Evolutionary conservation across 345 rosid genomes (phyloP).

Genomic region (Eutrema japonicum): DNA sequence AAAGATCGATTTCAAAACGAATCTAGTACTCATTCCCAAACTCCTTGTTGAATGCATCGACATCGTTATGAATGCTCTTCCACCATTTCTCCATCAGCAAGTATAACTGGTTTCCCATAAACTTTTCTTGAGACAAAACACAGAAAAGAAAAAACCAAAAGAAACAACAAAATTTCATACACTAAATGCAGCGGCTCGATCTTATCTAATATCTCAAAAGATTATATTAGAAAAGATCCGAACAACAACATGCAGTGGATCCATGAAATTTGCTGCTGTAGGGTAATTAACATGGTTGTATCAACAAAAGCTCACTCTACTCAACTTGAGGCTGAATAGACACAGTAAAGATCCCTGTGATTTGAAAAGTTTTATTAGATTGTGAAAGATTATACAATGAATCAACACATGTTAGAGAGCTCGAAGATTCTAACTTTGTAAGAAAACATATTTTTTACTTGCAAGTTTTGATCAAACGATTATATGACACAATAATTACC

Average conservation of each 20-base stretch:
- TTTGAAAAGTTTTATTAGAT: neutral
- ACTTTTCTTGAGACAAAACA: slow-evolving; percentile 53
- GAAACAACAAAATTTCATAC: no score
- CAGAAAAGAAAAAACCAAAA: neutral
- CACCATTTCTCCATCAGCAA: slow-evolving; percentile 92
- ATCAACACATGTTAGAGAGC: neutral
- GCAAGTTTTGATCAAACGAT: slow-evolving; percentile 52
- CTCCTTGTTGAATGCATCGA: slow-evolving; percentile 39
- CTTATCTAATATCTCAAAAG: no score
- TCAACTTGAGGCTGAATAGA: slow-evolving; percentile 53
- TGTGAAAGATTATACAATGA: neutral
- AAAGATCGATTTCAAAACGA: no score
- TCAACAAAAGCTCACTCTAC: slow-evolving; percentile 58
- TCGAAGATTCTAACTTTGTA: no score
- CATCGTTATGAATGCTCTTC: slow-evolving; percentile 67
- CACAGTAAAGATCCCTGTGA: slow-evolving; percentile 53
- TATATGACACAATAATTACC: no score
- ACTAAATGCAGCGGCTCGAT: no score
- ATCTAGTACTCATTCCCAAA: no score
- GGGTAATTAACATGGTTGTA: slow-evolving; percentile 76
- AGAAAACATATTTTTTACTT: slow-evolving; percentile 43
- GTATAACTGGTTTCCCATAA: slow-evolving; percentile 63
- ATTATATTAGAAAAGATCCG: no score
- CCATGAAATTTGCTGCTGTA: slow-evolving; percentile 68
- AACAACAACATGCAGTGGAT: slow-evolving; percentile 56